These are phyloP conservation scores for Sambucus nigra DNA, from an alignment of 129 eudicot genomes.

Conservation along the genomic window DNA sequence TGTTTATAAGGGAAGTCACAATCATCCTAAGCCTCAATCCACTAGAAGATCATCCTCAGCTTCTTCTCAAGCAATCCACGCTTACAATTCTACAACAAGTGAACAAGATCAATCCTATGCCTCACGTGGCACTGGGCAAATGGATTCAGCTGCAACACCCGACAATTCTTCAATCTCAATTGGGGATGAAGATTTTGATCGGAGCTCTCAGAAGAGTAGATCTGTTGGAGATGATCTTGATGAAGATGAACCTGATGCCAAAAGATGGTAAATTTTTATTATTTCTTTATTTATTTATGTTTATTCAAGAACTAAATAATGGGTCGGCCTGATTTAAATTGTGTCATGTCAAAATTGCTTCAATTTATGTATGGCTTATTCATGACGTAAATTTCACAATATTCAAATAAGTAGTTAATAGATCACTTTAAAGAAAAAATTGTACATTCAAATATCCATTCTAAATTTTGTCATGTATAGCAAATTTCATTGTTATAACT, in stretches of 20 bases:
- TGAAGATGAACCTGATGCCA: slow-evolving; percentile 50
- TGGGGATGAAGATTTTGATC: slow-evolving; percentile 38
- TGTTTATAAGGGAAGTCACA: slow-evolving; percentile 63
- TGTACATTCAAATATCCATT: too few species aligned
- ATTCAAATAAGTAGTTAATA: too few species aligned
- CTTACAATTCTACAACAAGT: slow-evolving; percentile 9
- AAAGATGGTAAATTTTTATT: slow-evolving; percentile 48
- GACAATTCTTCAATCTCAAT: slow-evolving; percentile 53
- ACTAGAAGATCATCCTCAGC: slow-evolving; percentile 45
- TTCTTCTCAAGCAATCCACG: slow-evolving; percentile 22
- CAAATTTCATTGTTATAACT: too few species aligned
- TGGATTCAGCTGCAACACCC: slow-evolving; percentile 45
- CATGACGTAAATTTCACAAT: too few species aligned
- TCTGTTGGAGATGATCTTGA: slow-evolving; percentile 54
- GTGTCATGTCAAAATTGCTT: too few species aligned
- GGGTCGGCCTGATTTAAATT: too few species aligned
- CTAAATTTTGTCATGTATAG: too few species aligned
- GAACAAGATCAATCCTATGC: slow-evolving; percentile 29
- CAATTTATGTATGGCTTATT: too few species aligned
- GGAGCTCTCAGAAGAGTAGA: slow-evolving; percentile 29
- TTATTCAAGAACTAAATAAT: too few species aligned
- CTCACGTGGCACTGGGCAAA: slow-evolving; percentile 23
- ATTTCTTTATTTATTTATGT: background rate
- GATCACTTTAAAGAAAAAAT: too few species aligned
- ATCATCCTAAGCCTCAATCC: slow-evolving; percentile 74